A percentile compares a stretch with the other conserved stretches of the same genome.
Conservation (phyloP, 2,329 filamentous ascomycete species). For the Cordyceps pruinosa region DNA sequence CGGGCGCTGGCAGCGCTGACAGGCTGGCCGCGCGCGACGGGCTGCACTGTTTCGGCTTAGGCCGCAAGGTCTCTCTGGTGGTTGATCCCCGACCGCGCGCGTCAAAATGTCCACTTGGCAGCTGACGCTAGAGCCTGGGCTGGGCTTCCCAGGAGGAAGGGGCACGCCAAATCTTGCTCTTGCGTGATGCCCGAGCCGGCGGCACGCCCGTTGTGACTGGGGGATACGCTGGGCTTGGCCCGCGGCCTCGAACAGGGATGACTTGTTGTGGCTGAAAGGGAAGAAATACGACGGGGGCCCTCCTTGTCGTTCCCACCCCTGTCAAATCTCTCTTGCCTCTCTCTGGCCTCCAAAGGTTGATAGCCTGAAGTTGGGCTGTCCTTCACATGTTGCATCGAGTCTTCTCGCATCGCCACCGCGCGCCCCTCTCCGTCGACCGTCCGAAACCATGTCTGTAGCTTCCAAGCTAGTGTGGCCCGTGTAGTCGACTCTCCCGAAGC, state of each 20-base stretch:
- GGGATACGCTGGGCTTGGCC: too few species aligned
- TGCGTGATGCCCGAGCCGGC: not conserved
- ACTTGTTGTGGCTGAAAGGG: not conserved
- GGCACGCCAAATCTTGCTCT: not conserved
- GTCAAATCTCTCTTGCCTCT: not conserved
- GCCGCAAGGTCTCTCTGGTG: not conserved
- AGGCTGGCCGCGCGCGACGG: constrained; percentile 1
- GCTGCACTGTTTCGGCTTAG: constrained; percentile 5
- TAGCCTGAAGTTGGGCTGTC: not conserved
- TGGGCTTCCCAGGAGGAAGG: too few species aligned
- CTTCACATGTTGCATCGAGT: not conserved
- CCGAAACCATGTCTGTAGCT: not conserved
- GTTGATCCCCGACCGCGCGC: constrained; percentile 7
- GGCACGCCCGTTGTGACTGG: constrained; percentile 3
- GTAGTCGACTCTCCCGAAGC: too few species aligned
- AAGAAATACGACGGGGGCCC: not conserved
- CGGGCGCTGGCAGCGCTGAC: not conserved
- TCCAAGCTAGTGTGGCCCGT: constrained; percentile 1
- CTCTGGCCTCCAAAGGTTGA: not conserved
- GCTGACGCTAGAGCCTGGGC: not conserved
- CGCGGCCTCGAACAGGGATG: not conserved
- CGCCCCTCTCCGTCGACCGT: not conserved
- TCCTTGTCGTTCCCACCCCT: not conserved
- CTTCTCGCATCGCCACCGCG: not conserved
- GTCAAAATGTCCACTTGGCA: not conserved